These are phyloP conservation scores for Saccharomycopsis javanensis DNA, from an alignment of 805 yeast genomes.

Conservation along the genomic window DNA sequence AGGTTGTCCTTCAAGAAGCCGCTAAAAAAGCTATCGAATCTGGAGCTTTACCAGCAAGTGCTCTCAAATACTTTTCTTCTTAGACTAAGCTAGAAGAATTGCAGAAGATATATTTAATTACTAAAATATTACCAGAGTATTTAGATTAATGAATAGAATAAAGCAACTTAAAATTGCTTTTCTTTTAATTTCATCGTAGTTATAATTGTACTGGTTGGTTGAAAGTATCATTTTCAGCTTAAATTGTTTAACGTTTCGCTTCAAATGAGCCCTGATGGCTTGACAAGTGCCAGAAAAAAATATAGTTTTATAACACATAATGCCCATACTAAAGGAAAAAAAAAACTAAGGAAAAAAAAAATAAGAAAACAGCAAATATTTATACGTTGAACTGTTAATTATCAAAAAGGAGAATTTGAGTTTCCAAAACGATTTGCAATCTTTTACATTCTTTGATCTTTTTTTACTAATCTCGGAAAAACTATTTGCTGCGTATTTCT, in stretches of 20 bases:
- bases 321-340: not conserved
- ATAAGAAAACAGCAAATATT: not conserved
- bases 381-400: not conserved
- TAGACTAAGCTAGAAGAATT: not conserved
- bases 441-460: not conserved
- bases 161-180: too few species aligned
- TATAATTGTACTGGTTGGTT: too few species aligned
- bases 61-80: conserved; percentile 43
- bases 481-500: too few species aligned
- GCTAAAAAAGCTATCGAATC: conserved; percentile 44
- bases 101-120: too few species aligned
- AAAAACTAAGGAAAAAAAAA: not conserved
- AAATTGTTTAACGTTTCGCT: not conserved
- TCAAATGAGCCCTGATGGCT: not conserved
- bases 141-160: too few species aligned
- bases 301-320: too few species aligned
- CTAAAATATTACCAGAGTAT: too few species aligned
- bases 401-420: not conserved
- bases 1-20: conserved; percentile 46
- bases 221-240: too few species aligned
- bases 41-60: conserved; percentile 44
- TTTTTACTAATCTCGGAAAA: too few species aligned
- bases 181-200: too few species aligned
- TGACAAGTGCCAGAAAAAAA: too few species aligned
- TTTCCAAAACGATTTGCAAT: not conserved